Evolutionary conservation across 345 rosid genomes (phyloP).

Genomic region (Syzygium jambos): DNA sequence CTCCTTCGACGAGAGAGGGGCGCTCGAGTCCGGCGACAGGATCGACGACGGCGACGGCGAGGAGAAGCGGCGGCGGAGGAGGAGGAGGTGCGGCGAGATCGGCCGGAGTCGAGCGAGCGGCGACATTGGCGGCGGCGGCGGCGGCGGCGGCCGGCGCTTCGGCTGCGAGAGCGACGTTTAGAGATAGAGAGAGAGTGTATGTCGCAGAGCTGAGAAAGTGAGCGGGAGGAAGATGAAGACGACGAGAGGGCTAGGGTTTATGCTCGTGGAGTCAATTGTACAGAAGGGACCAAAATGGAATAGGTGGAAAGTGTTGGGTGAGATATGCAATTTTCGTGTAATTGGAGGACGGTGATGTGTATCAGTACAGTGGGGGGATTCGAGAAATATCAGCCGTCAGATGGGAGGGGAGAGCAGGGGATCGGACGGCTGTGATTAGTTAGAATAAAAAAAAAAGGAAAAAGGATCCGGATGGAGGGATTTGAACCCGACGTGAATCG

Average conservation of each 20-base stretch:
- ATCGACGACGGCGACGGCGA: constrained; percentile 25
- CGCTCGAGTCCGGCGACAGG: constrained; percentile 25
- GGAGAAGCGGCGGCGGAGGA: constrained; percentile 9
- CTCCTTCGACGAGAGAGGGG: constrained; percentile 42
- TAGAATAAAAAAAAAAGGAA: background rate
- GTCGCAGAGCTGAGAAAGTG: background rate
- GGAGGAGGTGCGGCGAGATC: constrained; percentile 8
- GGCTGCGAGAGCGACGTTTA: background rate
- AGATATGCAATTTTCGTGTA: background rate
- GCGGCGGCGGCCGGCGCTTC: background rate
- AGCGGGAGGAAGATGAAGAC: background rate
- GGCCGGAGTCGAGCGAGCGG: background rate
- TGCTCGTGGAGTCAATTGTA: background rate
- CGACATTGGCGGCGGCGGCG: background rate
- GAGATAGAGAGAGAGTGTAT: background rate
- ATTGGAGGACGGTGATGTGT: background rate
- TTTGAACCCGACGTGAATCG: constrained; percentile 92
- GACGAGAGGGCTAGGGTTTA: background rate
- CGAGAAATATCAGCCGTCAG: background rate
- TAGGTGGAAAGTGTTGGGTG: background rate
- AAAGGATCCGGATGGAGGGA: background rate
- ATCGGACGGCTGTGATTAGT: background rate
- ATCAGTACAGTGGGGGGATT: background rate
- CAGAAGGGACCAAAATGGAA: background rate
- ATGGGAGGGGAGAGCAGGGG: background rate